phyloP scores from a whole-genome alignment of 352 stramenopile genomes.

The Phytophthora ramorum region DNA sequence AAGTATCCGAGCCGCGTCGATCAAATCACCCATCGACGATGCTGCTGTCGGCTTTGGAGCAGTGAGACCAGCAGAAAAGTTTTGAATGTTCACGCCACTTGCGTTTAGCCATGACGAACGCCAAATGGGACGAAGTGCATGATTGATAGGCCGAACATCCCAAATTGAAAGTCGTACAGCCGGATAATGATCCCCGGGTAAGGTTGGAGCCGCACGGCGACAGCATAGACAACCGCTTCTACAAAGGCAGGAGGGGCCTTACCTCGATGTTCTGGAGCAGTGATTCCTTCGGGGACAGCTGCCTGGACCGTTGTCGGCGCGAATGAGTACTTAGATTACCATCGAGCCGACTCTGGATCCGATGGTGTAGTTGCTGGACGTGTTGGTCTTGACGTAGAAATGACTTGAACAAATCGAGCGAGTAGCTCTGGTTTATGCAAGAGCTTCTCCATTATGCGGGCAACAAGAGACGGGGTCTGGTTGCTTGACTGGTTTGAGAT shows the following conservation, averaged over 20 bases:
- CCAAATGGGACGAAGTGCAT: conserved; percentile 21
- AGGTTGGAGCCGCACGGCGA: conserved; percentile 8
- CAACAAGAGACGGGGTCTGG: background rate
- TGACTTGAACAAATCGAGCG: conserved; percentile 4
- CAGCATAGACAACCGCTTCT: conserved; percentile 5
- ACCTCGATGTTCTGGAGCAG: conserved; percentile 10
- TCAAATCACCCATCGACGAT: conserved; percentile 7
- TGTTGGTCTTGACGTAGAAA: background rate
- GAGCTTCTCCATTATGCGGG: conserved; percentile 14
- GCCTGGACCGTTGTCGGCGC: background rate
- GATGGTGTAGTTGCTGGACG: background rate
- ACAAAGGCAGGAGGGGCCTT: conserved; percentile 12
- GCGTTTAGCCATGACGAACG: conserved; percentile 6
- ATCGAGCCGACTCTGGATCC: background rate
- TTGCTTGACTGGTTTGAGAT: background rate
- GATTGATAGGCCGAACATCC: conserved; percentile 14
- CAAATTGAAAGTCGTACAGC: conserved; percentile 27
- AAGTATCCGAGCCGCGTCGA: conserved; percentile 11
- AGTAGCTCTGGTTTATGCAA: conserved; percentile 11
- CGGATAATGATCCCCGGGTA: conserved; percentile 17
- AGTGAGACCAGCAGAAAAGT: conserved; percentile 11
- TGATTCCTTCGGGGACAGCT: conserved; percentile 1
- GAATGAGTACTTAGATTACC: conserved; percentile 7
- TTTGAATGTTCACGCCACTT: conserved; percentile 13
- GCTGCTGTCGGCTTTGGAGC: background rate